Base-by-base conservation (phyloP, 2,329 filamentous ascomycete genomes). In the Emmonsia crescens region DNA sequence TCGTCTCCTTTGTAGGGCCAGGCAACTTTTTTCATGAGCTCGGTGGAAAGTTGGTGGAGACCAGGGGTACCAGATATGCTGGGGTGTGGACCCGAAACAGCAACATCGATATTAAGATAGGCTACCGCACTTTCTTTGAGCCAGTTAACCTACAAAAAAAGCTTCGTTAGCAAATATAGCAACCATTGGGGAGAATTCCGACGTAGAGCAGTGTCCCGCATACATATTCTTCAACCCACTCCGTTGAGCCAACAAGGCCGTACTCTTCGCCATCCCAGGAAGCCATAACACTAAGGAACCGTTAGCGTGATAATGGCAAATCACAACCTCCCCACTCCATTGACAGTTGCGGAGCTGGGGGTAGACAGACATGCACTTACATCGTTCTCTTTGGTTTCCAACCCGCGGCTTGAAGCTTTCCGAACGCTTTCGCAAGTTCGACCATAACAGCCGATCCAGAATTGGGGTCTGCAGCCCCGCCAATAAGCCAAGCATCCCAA, bases 301-400 rank as follows among this genome's bases (percentile, higher is more conserved):
- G 52, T 64, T 42, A 63, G 54, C 16, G 48, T 27, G n/a, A 49
- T 8, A 16, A 57, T n/a, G 19, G 12, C 21, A 40, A n/a, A n/a
- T n/a, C n/a, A n/a, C n/a, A n/a, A n/a, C n/a, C n/a, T n/a, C n/a
- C n/a, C n/a, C n/a, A n/a, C n/a, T n/a, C 1, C 10, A 27, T 27
- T 16, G 21, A 16, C 27, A 14, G 10, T 27, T 42, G 8, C 16
- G 8, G 10, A 4, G 5, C 4, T 1, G 9, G 16, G 46, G 24
- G 59, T 14, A n/a, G 29, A 9, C 49, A 54, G 16, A 48, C n/a
- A n/a, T 52, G 36, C 31, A 61, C 64, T 63, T 59, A 72, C 71
- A 82, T 80, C 0, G 78, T 83, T 3, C 80, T 74, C 36, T 74
- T 73, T 1, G 80, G 80, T 65, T 80, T 79, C 80, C 80, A 82